These are phyloP conservation scores for Penicillium salamii DNA, from an alignment of 495 filamentous ascomycete genomes.

Conservation along the genomic window DNA sequence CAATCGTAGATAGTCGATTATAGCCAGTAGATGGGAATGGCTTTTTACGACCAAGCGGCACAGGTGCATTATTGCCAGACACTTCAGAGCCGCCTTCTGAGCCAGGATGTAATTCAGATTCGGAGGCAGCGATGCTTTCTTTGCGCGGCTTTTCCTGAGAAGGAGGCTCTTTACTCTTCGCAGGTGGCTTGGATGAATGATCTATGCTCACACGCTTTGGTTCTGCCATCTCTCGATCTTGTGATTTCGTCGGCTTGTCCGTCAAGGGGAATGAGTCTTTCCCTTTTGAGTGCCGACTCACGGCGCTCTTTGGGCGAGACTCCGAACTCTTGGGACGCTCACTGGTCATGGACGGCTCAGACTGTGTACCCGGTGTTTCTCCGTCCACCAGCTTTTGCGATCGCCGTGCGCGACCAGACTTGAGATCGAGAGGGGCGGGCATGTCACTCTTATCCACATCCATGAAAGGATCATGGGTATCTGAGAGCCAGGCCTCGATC, in stretches of 20 bases:
- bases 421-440: constrained; percentile 44
- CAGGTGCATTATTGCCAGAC: constrained; percentile 37
- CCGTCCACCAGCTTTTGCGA: constrained; percentile 24
- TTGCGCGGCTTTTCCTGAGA: constrained; percentile 17
- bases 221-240: constrained; percentile 5
- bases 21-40: constrained; percentile 61
- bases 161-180: constrained; percentile 13
- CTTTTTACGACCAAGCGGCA: constrained; percentile 41
- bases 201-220: constrained; percentile 11
- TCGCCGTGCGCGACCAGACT: constrained; percentile 27
- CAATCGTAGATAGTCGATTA: constrained; percentile 73
- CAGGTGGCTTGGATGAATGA: not conserved
- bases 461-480: constrained; percentile 70
- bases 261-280: constrained; percentile 16
- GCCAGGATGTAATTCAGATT: constrained; percentile 25
- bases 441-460: constrained; percentile 48
- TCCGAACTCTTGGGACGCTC: constrained; percentile 24
- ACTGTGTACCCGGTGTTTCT: constrained; percentile 11
- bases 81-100: constrained; percentile 40
- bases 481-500: constrained; percentile 76
- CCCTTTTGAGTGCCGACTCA: constrained; percentile 26
- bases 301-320: constrained; percentile 21
- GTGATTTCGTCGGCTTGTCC: constrained; percentile 13
- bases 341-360: constrained; percentile 23
- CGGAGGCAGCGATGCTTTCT: constrained; percentile 23